These are phyloP conservation scores for Chionographis japonica DNA, from an alignment of 106 monocot genomes.

Conservation along the genomic window DNA sequence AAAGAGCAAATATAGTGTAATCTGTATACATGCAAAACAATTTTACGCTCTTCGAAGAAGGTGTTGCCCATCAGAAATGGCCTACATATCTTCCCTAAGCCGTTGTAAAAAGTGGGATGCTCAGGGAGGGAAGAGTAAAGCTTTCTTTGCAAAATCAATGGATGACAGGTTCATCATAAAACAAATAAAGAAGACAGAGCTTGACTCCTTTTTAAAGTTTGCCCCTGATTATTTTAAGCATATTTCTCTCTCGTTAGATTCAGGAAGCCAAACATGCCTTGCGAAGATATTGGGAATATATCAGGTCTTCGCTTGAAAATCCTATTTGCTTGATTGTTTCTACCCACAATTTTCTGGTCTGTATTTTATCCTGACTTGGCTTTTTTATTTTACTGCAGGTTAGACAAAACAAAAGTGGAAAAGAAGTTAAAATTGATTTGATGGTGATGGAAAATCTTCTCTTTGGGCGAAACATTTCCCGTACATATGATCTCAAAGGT, in stretches of 20 bases:
- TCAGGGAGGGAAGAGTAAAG: constrained; percentile 97
- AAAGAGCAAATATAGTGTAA: constrained; percentile 67
- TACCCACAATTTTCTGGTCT: not conserved
- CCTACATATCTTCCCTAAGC: constrained; percentile 81
- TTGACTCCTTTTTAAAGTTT: constrained; percentile 89
- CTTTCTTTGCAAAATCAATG: constrained; percentile 87
- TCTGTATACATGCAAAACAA: constrained; percentile 72
- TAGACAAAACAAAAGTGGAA: constrained; percentile 58
- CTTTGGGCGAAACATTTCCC: constrained; percentile 60
- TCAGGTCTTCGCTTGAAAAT: constrained; percentile 39
- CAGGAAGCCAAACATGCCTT: constrained; percentile 90
- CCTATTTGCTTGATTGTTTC: not conserved
- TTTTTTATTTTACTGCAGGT: constrained; percentile 44
- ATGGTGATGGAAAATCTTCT: constrained; percentile 98
- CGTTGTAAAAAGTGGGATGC: constrained; percentile 97
- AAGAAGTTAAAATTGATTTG: constrained; percentile 67
- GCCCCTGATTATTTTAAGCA: constrained; percentile 86
- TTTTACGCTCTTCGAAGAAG: constrained; percentile 67
- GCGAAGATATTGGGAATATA: constrained; percentile 95
- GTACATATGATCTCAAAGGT: constrained; percentile 96
- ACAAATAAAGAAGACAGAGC: constrained; percentile 84
- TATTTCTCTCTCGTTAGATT: constrained; percentile 43
- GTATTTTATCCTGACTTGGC: not conserved
- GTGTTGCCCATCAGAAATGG: constrained; percentile 81
- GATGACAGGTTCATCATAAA: constrained; percentile 98